A percentile compares a stretch with the other conserved stretches of the same genome.
These are phyloP conservation scores for Coniochaeta ligniaria DNA, from an alignment of 2,329 filamentous ascomycete genomes.

Conservation along the genomic window DNA sequence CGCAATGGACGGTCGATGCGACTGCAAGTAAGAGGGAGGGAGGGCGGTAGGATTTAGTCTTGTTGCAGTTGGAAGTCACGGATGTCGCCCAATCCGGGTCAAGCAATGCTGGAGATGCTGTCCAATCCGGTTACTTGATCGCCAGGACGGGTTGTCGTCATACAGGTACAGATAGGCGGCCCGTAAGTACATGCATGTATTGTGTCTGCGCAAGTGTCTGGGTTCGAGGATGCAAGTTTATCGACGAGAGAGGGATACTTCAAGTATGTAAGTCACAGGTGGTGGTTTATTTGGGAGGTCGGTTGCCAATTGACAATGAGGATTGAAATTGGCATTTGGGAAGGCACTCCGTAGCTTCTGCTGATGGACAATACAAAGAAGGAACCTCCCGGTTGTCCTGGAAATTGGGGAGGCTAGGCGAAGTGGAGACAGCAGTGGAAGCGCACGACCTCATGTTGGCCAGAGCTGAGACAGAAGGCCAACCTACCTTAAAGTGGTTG, in stretches of 20 bases:
- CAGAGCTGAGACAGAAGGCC: neutral
- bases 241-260: neutral
- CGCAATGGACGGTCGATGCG: neutral
- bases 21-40: neutral
- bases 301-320: neutral
- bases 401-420: constrained; percentile 2
- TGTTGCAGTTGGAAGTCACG: neutral
- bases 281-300: neutral
- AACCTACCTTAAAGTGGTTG: neutral
- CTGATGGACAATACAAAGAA: neutral
- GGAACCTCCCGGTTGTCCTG: neutral
- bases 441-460: neutral
- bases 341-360: neutral
- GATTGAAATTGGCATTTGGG: neutral
- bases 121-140: neutral
- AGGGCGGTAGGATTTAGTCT: neutral
- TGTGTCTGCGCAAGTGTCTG: neutral
- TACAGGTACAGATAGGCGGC: neutral
- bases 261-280: neutral
- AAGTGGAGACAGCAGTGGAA: neutral
- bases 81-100: neutral
- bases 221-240: neutral
- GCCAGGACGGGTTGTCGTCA: neutral
- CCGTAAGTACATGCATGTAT: neutral
- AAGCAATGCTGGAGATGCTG: neutral